Conservation (phyloP, 768 basidiomycete genomes). For the Phaeotremella fagi region DNA sequence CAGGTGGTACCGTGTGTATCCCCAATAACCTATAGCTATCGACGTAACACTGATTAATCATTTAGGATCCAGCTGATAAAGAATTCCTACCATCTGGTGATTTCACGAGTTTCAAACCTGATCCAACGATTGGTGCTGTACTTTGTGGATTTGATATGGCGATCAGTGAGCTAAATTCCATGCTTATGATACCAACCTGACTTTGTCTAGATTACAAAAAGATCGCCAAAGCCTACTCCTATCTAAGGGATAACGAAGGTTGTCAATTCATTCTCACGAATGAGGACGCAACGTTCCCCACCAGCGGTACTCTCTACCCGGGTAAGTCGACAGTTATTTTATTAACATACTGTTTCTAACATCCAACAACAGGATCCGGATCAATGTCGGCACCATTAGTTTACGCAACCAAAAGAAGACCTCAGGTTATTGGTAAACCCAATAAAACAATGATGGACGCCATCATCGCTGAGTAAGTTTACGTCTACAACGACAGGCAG, state of each 20-base stretch:
- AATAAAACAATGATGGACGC: constrained; percentile 85
- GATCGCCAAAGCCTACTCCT: constrained; percentile 84
- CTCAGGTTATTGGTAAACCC: constrained; percentile 85
- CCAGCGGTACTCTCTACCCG: constrained; percentile 66
- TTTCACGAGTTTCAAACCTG: constrained; percentile 58
- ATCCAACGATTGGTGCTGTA: constrained; percentile 80
- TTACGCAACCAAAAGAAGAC: constrained; percentile 64
- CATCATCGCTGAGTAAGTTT: constrained; percentile 67
- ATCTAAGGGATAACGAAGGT: constrained; percentile 70
- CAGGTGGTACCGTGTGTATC: constrained; percentile 75
- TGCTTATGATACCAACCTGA: not conserved
- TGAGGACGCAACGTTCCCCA: constrained; percentile 84
- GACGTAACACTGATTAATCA: not conserved
- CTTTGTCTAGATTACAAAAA: constrained; percentile 69
- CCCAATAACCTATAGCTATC: not conserved
- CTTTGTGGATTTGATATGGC: constrained; percentile 84
- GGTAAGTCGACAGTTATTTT: constrained; percentile 53
- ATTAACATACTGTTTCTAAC: not conserved
- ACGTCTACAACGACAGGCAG: too few species aligned
- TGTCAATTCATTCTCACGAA: constrained; percentile 88
- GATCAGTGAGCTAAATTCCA: constrained; percentile 53
- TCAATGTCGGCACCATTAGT: constrained; percentile 75
- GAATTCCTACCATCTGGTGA: constrained; percentile 67
- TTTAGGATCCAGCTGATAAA: constrained; percentile 76
- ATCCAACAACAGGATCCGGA: constrained; percentile 54